Evolutionary conservation across 805 yeast species (phyloP), one percentile per base, ranked within the genome.

Genomic region (Candida montana): DNA sequence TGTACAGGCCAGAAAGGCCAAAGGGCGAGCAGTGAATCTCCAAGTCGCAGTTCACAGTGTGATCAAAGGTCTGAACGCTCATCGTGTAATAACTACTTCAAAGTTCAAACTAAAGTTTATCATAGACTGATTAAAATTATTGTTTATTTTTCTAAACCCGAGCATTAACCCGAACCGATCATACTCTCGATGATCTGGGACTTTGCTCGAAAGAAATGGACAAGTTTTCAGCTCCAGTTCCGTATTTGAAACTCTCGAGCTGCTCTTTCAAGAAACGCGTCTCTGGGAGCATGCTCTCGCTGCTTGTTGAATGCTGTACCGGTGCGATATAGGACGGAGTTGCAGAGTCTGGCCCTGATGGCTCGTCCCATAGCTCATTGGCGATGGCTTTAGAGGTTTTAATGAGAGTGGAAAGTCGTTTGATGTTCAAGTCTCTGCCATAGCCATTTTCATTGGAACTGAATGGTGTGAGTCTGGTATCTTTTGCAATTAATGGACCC

Each of bases 11-110:
- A 28, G 74, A 65, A 17, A 74, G 63, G 12, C 80, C 80, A 52
- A 74, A 74, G 3, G 80, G 79, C 2, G 79, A 73, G 51, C 79
- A 74, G 55, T 74, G 79, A 20, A 73, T 68, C 47, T 74, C 80
- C 19, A 74, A 52, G 28, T 72, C 77, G 48, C 79, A 74, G 45
- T 68, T 72, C 45, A 70, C 71, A 39, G 77, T 72, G 48, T 63
- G 71, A 37, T 66, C 64, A 55, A 71, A 74, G 1, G 58, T 32
- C 32, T 33, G 40, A 3, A 19, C 33, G 31, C 27, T 32, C 37
- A 36, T 37, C 24, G 11, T 31, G n/a, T 5, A 18, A 8, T n/a
- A 15, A n/a, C 13, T 26, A 8, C 29, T 11, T 8, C 29, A 23
- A 23, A 10, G 10, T 7, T 23, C 10, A 23, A 23, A 23, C 11